phyloP scores from a whole-genome alignment of 2,329 filamentous ascomycete genomes.

The Colletotrichum karsti region DNA sequence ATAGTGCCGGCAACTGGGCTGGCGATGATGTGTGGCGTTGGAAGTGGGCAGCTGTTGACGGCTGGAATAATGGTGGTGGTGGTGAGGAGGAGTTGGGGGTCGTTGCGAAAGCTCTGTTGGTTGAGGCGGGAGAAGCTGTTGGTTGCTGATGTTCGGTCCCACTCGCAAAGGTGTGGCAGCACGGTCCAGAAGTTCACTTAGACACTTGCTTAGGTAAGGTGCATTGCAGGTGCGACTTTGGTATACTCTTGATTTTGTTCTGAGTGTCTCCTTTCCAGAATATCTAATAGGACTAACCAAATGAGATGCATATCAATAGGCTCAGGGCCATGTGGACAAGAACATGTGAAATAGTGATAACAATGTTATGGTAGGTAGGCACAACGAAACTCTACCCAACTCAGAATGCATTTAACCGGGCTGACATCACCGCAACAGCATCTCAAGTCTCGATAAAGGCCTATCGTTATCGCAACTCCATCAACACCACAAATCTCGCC shows the following conservation, averaged over 20 bases:
- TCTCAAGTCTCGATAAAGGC: background rate
- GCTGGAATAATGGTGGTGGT: slow-evolving; percentile 13
- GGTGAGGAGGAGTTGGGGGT: slow-evolving; percentile 22
- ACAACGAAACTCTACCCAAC: too few species aligned
- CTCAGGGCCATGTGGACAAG: too few species aligned
- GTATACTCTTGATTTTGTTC: too few species aligned
- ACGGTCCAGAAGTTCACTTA: slow-evolving; percentile 34
- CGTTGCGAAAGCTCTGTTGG: slow-evolving; percentile 20
- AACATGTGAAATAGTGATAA: too few species aligned
- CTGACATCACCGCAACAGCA: background rate
- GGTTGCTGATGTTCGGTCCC: slow-evolving; percentile 11
- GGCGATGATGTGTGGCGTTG: slow-evolving; percentile 23
- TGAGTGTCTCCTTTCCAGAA: too few species aligned
- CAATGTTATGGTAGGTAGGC: too few species aligned
- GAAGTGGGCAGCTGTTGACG: slow-evolving; percentile 27
- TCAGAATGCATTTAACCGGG: slow-evolving; percentile 19
- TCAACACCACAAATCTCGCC: background rate
- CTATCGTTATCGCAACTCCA: slow-evolving; percentile 25
- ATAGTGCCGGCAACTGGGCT: slow-evolving; percentile 3
- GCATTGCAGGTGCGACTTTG: background rate
- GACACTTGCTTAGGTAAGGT: slow-evolving; percentile 11
- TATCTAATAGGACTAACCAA: too few species aligned
- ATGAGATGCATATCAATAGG: too few species aligned
- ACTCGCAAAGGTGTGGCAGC: slow-evolving; percentile 23
- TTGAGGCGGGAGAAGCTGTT: slow-evolving; percentile 18